phyloP scores from a whole-genome alignment of 1,284 basidiomycete genomes.

The Marasmius tenuissimus region DNA sequence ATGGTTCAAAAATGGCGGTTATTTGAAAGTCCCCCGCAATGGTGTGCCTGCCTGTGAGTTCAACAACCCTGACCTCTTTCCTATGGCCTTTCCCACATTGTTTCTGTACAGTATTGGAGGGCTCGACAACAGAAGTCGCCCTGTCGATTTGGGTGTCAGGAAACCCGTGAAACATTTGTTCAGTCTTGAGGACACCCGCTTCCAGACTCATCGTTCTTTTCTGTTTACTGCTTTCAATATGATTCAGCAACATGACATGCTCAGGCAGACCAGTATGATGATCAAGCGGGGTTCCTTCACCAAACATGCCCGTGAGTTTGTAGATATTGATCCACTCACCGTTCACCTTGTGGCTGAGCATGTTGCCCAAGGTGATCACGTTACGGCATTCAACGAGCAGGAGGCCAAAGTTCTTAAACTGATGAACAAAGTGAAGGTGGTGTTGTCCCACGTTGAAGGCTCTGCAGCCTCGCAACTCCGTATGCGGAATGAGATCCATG shows the following conservation, averaged over 20 bases:
- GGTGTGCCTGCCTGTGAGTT: conserved; percentile 30
- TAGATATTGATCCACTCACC: conserved; percentile 16
- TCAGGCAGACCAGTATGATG: conserved; percentile 29
- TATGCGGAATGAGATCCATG: conserved; percentile 37
- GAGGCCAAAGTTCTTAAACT: conserved; percentile 27
- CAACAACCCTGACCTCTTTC: conserved; percentile 29
- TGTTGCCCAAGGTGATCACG: conserved; percentile 18
- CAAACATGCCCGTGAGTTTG: conserved; percentile 20
- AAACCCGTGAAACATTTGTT: conserved; percentile 29
- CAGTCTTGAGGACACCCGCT: conserved; percentile 27
- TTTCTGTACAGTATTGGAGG: conserved; percentile 40
- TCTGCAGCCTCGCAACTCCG: conserved; percentile 23
- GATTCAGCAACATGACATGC: conserved; percentile 25
- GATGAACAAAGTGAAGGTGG: conserved; percentile 32
- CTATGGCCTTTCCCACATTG: conserved; percentile 33
- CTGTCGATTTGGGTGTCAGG: conserved; percentile 21
- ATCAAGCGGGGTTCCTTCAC: conserved; percentile 21
- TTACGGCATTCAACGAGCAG: conserved; percentile 18
- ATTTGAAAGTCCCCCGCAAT: conserved; percentile 29
- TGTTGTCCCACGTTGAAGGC: conserved; percentile 30
- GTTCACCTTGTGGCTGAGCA: conserved; percentile 20
- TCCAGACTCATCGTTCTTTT: conserved; percentile 36
- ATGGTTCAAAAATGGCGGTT: conserved; percentile 23
- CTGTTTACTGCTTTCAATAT: conserved; percentile 38
- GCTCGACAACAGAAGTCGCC: conserved; percentile 25